Percentiles rank a stretch among this genome's conserved stretches.
Evolutionary conservation across 352 stramenopile genomes (phyloP).

Genomic region (Globisporangium perplexum): DNA sequence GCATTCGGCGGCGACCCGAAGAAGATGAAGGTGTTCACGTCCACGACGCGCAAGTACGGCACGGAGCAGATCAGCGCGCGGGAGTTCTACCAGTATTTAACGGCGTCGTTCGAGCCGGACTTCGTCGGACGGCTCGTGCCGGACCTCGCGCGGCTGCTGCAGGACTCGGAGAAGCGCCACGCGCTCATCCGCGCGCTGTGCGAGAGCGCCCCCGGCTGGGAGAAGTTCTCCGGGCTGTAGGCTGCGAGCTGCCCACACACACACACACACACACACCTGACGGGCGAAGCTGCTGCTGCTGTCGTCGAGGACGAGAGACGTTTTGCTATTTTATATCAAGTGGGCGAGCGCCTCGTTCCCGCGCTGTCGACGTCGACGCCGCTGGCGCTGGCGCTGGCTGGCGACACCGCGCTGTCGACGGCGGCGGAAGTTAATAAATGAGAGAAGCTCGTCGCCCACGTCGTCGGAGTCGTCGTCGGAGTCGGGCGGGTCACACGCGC

Average conservation of each 20-base stretch:
- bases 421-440: not conserved
- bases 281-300: not conserved
- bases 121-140: constrained; percentile 83
- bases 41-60: constrained; percentile 80
- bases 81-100: constrained; percentile 90
- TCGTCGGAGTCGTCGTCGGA: not conserved
- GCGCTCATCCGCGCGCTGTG: constrained; percentile 78
- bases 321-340: not conserved
- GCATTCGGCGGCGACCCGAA: constrained; percentile 70
- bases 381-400: not conserved
- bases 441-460: not conserved
- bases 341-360: not conserved
- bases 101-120: constrained; percentile 80
- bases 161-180: constrained; percentile 82
- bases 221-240: constrained; percentile 78
- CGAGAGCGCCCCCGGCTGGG: constrained; percentile 78
- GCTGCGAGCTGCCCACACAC: not conserved
- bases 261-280: not conserved
- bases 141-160: constrained; percentile 75
- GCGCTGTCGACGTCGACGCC: too few species aligned
- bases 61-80: constrained; percentile 81
- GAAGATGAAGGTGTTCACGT: constrained; percentile 86
- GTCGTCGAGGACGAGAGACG: not conserved
- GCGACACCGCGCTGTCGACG: too few species aligned
- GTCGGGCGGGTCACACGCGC: constrained; percentile 16